Evolutionary conservation across 2,329 filamentous ascomycete species (phyloP), one percentile per base, ranked within the genome.

Genomic region (Fusarium scirpi): DNA sequence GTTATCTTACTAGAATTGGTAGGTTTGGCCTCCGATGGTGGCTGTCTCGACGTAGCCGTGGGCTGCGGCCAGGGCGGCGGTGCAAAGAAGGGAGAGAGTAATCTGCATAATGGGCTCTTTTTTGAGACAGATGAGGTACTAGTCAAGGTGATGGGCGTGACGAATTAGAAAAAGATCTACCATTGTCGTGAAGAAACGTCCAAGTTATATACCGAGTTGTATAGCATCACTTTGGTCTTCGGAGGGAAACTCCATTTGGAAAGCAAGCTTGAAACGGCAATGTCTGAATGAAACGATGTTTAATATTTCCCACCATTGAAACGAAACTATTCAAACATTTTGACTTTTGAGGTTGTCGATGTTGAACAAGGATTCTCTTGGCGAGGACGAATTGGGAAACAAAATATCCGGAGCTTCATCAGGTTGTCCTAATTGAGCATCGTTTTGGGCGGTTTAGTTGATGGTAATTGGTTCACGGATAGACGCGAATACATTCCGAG

Each of bases 1-100:
- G n/a, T n/a, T n/a, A n/a, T n/a, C n/a, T n/a, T n/a, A n/a, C n/a
- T n/a, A 76, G 73, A 78, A 76, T 41, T 76, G 70, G 53, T 80
- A 80, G 3, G 67, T 58, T 58, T 76, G 44, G 32, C 82, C 81
- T 8, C 78, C 80, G 51, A 86, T 85, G 18, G 80, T 82, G 57
- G 81, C 83, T 46, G 79, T 81, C 60, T 82, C 80, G 54, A 87
- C 81, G 63, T 83, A 83, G 38, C 85, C 85, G 65, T 87, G 85
- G 48, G 80, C 84, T 29, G 83, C 80, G 54, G 82, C 83, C 58
- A 82, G 72, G 67, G 81, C 79, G 54, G 81, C 81, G 22, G 61
- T 78, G 57, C 55, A 80, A 22, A 71, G 77, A 63, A 65, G 69
- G 44, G 65, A 80, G 58, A 69, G 47, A n/a, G 74, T n/a, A 43